Percentiles rank a stretch among this genome's conserved stretches.
These are phyloP conservation scores for Spergularia bocconei DNA, from an alignment of 148 eudicot genomes.

Conservation along the genomic window DNA sequence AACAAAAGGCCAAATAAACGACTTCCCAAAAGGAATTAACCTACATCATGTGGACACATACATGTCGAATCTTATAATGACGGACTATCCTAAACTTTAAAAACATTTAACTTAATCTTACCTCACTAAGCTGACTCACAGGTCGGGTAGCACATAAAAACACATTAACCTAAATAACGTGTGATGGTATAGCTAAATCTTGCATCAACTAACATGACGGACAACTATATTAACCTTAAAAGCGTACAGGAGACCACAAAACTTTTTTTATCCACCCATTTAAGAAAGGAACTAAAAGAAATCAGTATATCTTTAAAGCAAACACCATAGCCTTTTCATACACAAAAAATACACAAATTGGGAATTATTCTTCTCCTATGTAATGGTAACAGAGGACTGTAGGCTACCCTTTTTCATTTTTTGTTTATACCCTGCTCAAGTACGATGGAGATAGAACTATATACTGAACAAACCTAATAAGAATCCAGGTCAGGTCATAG, in stretches of 20 bases:
- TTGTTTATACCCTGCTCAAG: neutral
- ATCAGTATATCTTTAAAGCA: neutral
- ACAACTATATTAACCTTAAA: too few relatives aligned
- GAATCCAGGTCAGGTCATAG: neutral
- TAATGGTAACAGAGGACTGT: neutral
- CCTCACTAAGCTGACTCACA: neutral
- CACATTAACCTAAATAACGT: too few relatives aligned
- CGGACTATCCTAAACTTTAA: neutral
- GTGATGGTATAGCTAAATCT: too few relatives aligned
- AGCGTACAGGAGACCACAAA: too few relatives aligned
- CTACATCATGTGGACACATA: neutral
- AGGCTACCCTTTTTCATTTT: neutral
- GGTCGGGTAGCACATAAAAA: too few relatives aligned
- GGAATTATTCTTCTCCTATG: neutral
- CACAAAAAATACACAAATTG: neutral
- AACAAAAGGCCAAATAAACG: neutral
- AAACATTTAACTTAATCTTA: conserved; percentile 1
- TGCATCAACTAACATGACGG: too few relatives aligned
- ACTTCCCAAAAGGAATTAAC: neutral
- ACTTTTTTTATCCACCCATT: too few relatives aligned
- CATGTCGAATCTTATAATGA: neutral
- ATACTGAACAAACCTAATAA: neutral
- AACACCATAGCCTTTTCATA: neutral
- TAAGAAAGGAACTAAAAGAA: neutral
- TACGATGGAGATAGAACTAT: neutral